phyloP scores from a whole-genome alignment of 1,139 yeast species.

The Pneumocystis oryctolagi region DNA sequence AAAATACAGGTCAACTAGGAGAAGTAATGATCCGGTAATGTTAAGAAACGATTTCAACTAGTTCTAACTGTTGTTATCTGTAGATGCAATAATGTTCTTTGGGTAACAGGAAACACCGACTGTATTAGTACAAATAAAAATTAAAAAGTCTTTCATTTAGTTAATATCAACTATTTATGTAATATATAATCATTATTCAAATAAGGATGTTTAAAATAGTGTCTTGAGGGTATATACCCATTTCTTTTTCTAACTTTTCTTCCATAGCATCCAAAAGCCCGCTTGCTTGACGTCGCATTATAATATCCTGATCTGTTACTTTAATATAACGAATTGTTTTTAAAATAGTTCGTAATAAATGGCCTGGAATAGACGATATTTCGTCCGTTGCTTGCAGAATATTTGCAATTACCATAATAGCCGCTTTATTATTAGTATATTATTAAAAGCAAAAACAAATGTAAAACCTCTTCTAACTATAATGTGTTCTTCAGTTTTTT shows the following conservation, averaged over 20 bases:
- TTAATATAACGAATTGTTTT: constrained; percentile 13
- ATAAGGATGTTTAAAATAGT: neutral
- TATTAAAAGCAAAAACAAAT: neutral
- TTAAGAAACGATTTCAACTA: neutral
- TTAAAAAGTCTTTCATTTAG: neutral
- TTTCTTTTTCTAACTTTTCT: constrained; percentile 11
- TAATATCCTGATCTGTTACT: constrained; percentile 13
- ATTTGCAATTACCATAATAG: constrained; percentile 55
- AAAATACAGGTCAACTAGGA: constrained; percentile 48
- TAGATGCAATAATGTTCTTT: constrained; percentile 32
- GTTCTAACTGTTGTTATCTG: constrained; percentile 2
- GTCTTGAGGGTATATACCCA: neutral
- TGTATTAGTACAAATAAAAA: neutral
- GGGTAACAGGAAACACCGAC: constrained; percentile 22
- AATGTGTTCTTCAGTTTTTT: constrained; percentile 34
- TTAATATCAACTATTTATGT: neutral
- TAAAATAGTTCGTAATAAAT: constrained; percentile 12
- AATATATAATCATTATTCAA: neutral
- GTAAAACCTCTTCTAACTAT: constrained; percentile 40
- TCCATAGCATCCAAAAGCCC: constrained; percentile 14
- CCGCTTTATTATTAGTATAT: constrained; percentile 27
- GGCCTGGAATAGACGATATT: constrained; percentile 13
- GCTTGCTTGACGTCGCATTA: constrained; percentile 15
- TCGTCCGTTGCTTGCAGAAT: constrained; percentile 31
- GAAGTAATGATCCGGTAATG: constrained; percentile 63